Base-by-base conservation (phyloP, 805 yeast genomes). In the Candida tallmaniae region DNA sequence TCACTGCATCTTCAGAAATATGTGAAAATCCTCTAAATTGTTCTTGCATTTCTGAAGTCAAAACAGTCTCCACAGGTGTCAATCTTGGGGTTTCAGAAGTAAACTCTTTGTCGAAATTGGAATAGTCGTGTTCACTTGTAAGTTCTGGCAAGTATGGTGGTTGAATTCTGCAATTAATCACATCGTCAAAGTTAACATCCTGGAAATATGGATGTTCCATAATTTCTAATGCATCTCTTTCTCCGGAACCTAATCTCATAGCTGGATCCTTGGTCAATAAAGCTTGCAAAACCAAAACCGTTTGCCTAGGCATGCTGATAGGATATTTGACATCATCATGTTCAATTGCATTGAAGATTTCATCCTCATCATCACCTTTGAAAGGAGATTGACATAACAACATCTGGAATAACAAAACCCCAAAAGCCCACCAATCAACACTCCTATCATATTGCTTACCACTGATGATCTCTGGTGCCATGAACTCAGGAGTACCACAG, bases 371-470 rank as follows among this genome's bases (percentile, higher is more conserved):
- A 47, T 89, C 96, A 46, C 99, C 98, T 46, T 90, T 82, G 65
- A 93, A 93, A 23, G 99, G 99, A 6, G 96, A 85, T 60, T 90
- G 95, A 34, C 96, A 93, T 39, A 93, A 70, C 38, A 93, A 69
- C 99, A 93, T 93, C 62, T 93, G 98, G 60, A 90, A 93, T 45
- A 93, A 68, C 44, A 93, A 70, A 19, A 93, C 97, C 38, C 99
- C 99, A 69, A 89, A 87, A 1, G 98, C 97, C 98, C 98, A 93
- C 98, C 98, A 93, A 62, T 93, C 99, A 35, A 93, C 98, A 25
- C 93, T 83, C 52, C 95, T 78, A 34, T 88, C 93, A 52, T 93
- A 93, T 40, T 80, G 83, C 58, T 89, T 95, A 35, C 93, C 97
- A 44, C 86, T 80, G 52, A 93, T 70, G 46, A 93, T 90, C 60